Conservation (phyloP, 805 yeast species). For the Debaryomyces maramus region DNA sequence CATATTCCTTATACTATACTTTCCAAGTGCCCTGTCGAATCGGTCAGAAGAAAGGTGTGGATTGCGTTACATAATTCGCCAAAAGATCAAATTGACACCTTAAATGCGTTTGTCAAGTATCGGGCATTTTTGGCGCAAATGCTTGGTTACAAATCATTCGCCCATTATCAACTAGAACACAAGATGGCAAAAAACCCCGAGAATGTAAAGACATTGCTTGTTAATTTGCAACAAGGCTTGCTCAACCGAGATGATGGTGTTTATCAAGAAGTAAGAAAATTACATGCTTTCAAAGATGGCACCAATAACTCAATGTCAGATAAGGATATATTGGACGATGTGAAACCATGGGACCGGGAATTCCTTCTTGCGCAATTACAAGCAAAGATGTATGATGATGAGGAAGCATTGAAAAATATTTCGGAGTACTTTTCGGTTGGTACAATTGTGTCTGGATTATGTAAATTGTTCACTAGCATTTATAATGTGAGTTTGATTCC, state of each 20-base stretch:
- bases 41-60: slow-evolving; percentile 72
- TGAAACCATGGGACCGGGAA: slow-evolving; percentile 93
- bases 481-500: slow-evolving; percentile 81
- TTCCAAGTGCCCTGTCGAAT: slow-evolving; percentile 53
- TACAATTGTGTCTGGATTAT: slow-evolving; percentile 79
- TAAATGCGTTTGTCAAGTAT: slow-evolving; percentile 60
- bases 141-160: slow-evolving; percentile 68
- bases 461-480: slow-evolving; percentile 62
- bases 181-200: slow-evolving; percentile 87
- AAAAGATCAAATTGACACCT: slow-evolving; percentile 55
- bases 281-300: slow-evolving; percentile 31
- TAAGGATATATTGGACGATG: slow-evolving; percentile 40
- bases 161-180: slow-evolving; percentile 80
- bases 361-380: slow-evolving; percentile 39
- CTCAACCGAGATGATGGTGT: slow-evolving; percentile 46
- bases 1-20: slow-evolving; percentile 65
- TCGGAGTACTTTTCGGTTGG: slow-evolving; percentile 80
- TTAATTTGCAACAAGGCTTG: slow-evolving; percentile 52
- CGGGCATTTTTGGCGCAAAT: slow-evolving; percentile 71
- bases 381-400: slow-evolving; percentile 20
- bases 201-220: slow-evolving; percentile 69
- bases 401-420: slow-evolving; percentile 47
- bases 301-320: slow-evolving; percentile 9
- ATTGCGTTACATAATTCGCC: slow-evolving; percentile 66
- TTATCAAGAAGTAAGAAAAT: slow-evolving; percentile 51